Evolutionary conservation across 2,329 filamentous ascomycete species (phyloP).

Genomic region (Fusarium buharicum): DNA sequence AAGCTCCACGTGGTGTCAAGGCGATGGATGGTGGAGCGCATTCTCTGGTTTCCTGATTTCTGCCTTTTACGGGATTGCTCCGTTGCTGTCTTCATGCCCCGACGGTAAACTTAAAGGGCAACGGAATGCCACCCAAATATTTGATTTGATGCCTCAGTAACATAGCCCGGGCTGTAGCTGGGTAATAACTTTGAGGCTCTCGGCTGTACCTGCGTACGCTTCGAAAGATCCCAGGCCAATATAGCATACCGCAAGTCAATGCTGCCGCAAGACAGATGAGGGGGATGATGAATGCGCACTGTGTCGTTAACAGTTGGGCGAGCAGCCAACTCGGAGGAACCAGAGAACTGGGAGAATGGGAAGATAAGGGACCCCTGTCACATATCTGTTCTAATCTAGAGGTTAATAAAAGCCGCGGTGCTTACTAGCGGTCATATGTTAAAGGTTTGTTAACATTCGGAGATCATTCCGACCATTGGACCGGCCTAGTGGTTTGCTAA

Average conservation of each 20-base stretch:
- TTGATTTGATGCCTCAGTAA: background rate
- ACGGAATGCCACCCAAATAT: conserved; percentile 19
- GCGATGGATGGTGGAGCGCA: conserved; percentile 40
- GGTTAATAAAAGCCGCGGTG: conserved; percentile 11
- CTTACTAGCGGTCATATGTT: background rate
- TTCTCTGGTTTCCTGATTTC: conserved; percentile 20
- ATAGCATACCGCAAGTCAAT: background rate
- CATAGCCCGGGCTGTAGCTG: background rate
- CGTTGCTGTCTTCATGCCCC: conserved; percentile 1
- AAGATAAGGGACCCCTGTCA: conserved; percentile 9
- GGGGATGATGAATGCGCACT: conserved; percentile 7
- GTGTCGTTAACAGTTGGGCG: background rate
- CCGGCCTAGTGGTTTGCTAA: background rate
- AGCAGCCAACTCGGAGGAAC: conserved; percentile 1
- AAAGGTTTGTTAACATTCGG: conserved; percentile 10
- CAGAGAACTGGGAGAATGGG: conserved; percentile 21
- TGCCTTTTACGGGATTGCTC: conserved; percentile 12
- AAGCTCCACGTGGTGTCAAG: conserved; percentile 46
- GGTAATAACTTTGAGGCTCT: conserved; percentile 6
- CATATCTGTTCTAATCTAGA: conserved; percentile 8
- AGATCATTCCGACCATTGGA: background rate
- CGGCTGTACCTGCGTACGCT: background rate
- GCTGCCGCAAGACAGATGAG: background rate
- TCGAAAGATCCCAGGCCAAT: background rate
- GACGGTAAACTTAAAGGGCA: conserved; percentile 6